Percentiles rank a stretch among this genome's conserved stretches.
phyloP scores from a whole-genome alignment of 208 protist species.

The Polymyxa betae region DNA sequence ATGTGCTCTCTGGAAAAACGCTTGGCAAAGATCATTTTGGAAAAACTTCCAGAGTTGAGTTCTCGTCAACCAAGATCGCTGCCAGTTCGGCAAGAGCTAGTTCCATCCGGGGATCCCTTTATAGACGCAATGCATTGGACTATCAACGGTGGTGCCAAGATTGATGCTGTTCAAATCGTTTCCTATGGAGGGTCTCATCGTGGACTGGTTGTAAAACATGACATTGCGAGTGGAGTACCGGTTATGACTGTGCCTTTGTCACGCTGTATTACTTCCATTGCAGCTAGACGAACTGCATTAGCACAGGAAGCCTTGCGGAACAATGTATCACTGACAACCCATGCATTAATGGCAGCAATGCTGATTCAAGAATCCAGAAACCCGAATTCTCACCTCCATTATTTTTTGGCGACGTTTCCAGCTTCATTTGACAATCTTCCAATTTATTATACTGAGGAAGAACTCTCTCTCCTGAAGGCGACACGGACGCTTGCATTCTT shows the following conservation, averaged over 20 bases:
- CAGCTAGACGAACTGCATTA: background rate
- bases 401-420: background rate
- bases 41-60: background rate
- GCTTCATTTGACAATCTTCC: background rate
- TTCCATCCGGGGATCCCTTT: background rate
- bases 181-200: background rate
- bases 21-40: background rate
- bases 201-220: background rate
- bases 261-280: background rate
- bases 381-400: background rate
- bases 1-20: background rate
- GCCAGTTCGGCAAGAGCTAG: background rate
- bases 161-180: background rate
- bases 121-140: background rate
- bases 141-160: background rate
- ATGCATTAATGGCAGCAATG: conserved; percentile 12
- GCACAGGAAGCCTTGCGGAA: background rate
- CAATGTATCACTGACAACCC: background rate
- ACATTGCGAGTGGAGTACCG: background rate
- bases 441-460: background rate
- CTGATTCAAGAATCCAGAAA: background rate
- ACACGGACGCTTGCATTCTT: background rate
- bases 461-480: background rate
- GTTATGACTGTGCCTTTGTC: conserved; percentile 23
- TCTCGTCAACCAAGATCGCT: background rate